Evolutionary conservation across 345 rosid species (phyloP).

Genomic region (Draba incana): DNA sequence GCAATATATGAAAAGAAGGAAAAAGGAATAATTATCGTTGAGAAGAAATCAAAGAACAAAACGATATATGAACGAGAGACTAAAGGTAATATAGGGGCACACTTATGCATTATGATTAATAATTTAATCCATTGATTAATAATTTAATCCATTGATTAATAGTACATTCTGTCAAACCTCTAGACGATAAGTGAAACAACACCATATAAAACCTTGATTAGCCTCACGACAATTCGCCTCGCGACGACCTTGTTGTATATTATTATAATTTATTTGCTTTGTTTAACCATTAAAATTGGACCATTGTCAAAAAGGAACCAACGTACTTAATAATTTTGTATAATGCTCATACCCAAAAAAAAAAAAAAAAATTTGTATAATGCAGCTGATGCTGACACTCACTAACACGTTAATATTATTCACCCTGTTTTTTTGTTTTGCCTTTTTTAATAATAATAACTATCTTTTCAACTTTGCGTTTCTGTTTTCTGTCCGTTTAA

Average conservation of each 20-base stretch:
- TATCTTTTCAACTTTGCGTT: conserved; percentile 42
- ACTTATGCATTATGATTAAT: conserved; percentile 22
- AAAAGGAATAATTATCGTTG: conserved; percentile 45
- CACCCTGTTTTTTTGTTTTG: conserved; percentile 26
- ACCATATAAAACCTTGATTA: conserved; percentile 52
- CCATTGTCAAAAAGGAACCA: conserved; percentile 44
- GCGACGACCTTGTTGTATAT: conserved; percentile 43
- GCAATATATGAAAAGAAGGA: conserved; percentile 30
- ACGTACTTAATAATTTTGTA: conserved; percentile 30
- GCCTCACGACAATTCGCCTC: conserved; percentile 59
- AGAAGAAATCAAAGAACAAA: conserved; percentile 47
- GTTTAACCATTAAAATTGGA: conserved; percentile 39
- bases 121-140: conserved; percentile 27
- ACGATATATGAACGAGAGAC: conserved; percentile 39
- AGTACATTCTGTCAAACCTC: conserved; percentile 45
- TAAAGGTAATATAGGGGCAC: conserved; percentile 22
- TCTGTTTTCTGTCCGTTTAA: conserved; percentile 41
- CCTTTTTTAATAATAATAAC: conserved; percentile 27
- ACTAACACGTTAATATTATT: conserved; percentile 49
- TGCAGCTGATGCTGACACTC: conserved; percentile 57
- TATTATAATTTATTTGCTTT: conserved; percentile 36
- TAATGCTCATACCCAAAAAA: no score
- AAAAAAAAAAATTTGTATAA: conserved; percentile 17
- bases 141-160: conserved; percentile 31
- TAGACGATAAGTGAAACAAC: conserved; percentile 41